Evolutionary conservation across 1,284 basidiomycete species (phyloP).

Genomic region (Austroboletus rostrupii): DNA sequence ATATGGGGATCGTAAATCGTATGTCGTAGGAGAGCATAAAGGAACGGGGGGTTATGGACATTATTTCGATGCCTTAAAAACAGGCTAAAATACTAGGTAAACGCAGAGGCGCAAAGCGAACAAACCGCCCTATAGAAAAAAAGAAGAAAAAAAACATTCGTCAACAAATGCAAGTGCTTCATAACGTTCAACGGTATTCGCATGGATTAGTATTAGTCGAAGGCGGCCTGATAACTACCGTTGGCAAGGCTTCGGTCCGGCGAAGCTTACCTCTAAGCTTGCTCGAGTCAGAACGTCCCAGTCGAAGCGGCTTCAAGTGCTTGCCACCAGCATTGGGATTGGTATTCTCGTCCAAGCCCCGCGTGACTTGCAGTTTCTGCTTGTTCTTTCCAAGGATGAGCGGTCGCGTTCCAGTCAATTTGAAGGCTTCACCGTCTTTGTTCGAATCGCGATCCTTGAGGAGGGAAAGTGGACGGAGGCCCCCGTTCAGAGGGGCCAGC

Average conservation of each 20-base stretch:
- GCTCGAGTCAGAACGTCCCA: conserved; percentile 57
- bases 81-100: neutral
- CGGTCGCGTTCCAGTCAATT: conserved; percentile 41
- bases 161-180: neutral
- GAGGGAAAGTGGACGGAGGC: conserved; percentile 59
- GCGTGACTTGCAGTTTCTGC: conserved; percentile 32
- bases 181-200: conserved; percentile 12
- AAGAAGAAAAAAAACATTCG: neutral
- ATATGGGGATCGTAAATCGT: neutral
- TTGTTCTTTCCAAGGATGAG: conserved; percentile 54
- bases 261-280: conserved; percentile 49
- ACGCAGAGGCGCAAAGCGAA: conserved; percentile 5
- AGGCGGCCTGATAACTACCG: conserved; percentile 45
- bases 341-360: conserved; percentile 50
- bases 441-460: conserved; percentile 56
- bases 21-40: neutral
- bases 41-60: neutral
- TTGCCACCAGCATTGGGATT: conserved; percentile 35
- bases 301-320: conserved; percentile 51
- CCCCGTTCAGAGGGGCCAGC: conserved; percentile 36
- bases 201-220: conserved; percentile 23
- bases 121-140: neutral
- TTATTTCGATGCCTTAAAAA: conserved; percentile 1
- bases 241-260: conserved; percentile 40
- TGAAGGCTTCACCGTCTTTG: conserved; percentile 17